Conservation (phyloP, 139 green algal genomes). For the Cymbomonas tetramitiformis region DNA sequence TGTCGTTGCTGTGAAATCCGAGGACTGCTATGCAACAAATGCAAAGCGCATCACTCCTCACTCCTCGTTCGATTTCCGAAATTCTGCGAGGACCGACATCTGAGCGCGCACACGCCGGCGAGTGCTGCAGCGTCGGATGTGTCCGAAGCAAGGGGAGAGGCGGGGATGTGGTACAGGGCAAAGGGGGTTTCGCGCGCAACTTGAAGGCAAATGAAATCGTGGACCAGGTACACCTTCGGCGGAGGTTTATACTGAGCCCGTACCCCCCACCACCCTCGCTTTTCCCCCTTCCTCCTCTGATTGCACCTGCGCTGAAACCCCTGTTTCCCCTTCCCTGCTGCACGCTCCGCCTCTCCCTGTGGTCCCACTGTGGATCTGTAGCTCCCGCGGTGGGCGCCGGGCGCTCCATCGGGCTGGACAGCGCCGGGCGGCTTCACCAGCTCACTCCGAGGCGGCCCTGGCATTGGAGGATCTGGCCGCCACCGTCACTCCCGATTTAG, state of each 20-base stretch:
- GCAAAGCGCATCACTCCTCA: background rate
- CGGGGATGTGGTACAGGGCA: slow-evolving; percentile 91
- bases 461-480: too few species aligned
- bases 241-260: slow-evolving; percentile 22
- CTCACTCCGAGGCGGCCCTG: too few species aligned
- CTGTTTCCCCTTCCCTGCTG: background rate
- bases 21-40: background rate
- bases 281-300: too few species aligned
- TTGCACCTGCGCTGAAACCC: too few species aligned
- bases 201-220: slow-evolving; percentile 80
- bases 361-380: too few species aligned
- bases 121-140: slow-evolving; percentile 23
- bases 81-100: background rate
- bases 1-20: too few species aligned
- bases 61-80: background rate
- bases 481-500: too few species aligned
- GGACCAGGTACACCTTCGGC: too few species aligned
- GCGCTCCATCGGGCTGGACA: too few species aligned
- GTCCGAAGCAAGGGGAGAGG: slow-evolving; percentile 93
- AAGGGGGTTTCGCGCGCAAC: slow-evolving; percentile 88
- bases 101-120: background rate
- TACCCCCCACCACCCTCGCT: background rate
- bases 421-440: too few species aligned
- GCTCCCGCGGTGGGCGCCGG: too few species aligned
- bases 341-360: too few species aligned